Conservation (phyloP, 2,329 filamentous ascomycete genomes). For the Spiromastix sp. region DNA sequence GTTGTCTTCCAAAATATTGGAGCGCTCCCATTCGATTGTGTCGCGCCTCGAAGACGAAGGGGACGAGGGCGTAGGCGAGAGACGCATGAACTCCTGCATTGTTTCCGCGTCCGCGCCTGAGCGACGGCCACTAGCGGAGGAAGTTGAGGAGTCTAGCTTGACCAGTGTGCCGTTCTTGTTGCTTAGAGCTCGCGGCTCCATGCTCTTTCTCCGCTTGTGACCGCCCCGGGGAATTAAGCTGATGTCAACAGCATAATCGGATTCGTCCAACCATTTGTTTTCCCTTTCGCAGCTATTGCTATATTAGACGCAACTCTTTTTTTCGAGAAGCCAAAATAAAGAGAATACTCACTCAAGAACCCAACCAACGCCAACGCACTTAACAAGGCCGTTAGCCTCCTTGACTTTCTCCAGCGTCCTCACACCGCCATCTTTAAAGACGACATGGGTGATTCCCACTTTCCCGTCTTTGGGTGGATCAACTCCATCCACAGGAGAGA, state of each 20-base stretch:
- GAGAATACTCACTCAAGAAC: conserved; percentile 63
- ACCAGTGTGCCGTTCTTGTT: conserved; percentile 59
- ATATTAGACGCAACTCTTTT: conserved; percentile 10
- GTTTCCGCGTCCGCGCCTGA: conserved; percentile 21
- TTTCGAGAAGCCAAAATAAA: conserved; percentile 5
- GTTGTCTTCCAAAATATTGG: conserved; percentile 3
- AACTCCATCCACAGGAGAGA: conserved; percentile 24
- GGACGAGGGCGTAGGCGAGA: conserved; percentile 22
- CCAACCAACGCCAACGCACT: conserved; percentile 82
- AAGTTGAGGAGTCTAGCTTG: conserved; percentile 17
- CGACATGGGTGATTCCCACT: conserved; percentile 74
- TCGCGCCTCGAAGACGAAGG: conserved; percentile 6
- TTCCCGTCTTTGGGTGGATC: conserved; percentile 35
- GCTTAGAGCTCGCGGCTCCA: conserved; percentile 63
- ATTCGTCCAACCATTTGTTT: conserved; percentile 66
- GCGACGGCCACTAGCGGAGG: conserved; percentile 19
- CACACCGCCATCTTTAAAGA: conserved; percentile 79
- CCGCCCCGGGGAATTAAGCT: conserved; percentile 58
- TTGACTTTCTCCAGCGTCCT: conserved; percentile 67
- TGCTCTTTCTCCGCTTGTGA: conserved; percentile 63
- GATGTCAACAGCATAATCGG: conserved; percentile 58
- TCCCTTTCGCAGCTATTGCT: conserved; percentile 58
- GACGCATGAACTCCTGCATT: conserved; percentile 23
- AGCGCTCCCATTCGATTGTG: conserved; percentile 3
- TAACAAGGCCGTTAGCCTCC: conserved; percentile 60